Evolutionary conservation across 2,329 filamentous ascomycete genomes (phyloP).

Genomic region (Pyricularia pennisetigena): DNA sequence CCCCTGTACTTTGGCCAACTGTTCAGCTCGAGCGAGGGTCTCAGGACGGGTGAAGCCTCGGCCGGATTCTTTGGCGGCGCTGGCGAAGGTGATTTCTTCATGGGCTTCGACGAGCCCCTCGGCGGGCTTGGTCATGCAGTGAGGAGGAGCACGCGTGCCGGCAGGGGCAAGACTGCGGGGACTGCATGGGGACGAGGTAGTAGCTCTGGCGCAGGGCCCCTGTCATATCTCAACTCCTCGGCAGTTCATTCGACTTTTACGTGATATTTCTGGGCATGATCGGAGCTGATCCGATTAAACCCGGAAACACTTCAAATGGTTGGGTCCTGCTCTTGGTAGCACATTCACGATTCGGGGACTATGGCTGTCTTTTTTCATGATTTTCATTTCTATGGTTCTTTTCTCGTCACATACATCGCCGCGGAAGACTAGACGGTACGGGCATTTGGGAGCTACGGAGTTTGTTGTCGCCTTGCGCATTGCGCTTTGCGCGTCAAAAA

Average conservation of each 20-base stretch:
- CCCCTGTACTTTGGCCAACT: constrained; percentile 59
- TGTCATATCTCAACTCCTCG: not conserved
- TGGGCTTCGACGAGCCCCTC: not conserved
- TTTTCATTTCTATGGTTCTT: not conserved
- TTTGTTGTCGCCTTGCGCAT: not conserved
- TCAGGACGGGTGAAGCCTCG: constrained; percentile 22
- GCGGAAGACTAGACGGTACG: not conserved
- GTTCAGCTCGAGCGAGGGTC: constrained; percentile 70
- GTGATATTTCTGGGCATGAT: not conserved
- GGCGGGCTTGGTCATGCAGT: not conserved
- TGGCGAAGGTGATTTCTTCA: constrained; percentile 6
- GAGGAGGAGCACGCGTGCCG: not conserved
- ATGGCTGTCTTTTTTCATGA: not conserved
- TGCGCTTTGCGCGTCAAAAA: not conserved
- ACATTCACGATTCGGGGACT: not conserved
- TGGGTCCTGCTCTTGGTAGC: not conserved
- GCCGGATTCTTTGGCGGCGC: not conserved
- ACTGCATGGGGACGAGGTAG: not conserved
- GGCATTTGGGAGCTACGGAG: not conserved
- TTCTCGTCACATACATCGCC: not conserved
- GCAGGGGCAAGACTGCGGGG: not conserved
- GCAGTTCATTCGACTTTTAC: not conserved
- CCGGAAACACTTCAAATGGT: not conserved
- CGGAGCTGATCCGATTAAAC: not conserved
- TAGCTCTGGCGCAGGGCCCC: not conserved